phyloP scores from a whole-genome alignment of 345 rosid species.

The Psidium guajava region DNA sequence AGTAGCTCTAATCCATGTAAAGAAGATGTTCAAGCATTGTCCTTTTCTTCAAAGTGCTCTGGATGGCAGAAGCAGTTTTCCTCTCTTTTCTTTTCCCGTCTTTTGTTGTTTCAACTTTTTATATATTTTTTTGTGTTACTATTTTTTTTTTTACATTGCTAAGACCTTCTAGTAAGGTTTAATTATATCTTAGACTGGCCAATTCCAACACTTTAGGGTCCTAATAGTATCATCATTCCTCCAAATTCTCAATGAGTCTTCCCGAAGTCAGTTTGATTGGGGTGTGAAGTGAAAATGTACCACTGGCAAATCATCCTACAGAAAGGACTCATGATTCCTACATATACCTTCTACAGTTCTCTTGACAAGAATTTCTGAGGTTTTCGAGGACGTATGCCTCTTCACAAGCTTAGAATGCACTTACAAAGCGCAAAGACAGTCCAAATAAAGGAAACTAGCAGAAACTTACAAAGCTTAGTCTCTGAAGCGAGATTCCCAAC shows the following conservation, averaged over 20 bases:
- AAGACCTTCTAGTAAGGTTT: background rate
- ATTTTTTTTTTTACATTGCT: background rate
- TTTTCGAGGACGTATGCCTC: background rate
- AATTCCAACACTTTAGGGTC: background rate
- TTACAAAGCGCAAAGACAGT: background rate
- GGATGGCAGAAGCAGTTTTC: background rate
- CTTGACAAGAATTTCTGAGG: background rate
- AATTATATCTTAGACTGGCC: background rate
- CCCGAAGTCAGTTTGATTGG: background rate
- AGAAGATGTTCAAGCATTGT: background rate
- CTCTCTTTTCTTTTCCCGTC: background rate
- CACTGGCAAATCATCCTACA: background rate
- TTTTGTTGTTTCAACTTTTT: background rate
- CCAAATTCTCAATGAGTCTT: background rate
- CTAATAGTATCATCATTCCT: background rate
- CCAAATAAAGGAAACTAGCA: background rate
- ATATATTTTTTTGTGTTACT: too few relatives aligned
- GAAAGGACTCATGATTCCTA: background rate
- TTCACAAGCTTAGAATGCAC: background rate
- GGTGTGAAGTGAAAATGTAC: background rate
- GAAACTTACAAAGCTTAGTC: slow-evolving; percentile 56
- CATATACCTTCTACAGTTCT: background rate
- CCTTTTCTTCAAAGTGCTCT: background rate
- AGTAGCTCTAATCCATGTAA: background rate
- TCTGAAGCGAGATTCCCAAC: slow-evolving; percentile 74